Conservation (phyloP, 352 stramenopile genomes). For the Phytophthora tubulina region DNA sequence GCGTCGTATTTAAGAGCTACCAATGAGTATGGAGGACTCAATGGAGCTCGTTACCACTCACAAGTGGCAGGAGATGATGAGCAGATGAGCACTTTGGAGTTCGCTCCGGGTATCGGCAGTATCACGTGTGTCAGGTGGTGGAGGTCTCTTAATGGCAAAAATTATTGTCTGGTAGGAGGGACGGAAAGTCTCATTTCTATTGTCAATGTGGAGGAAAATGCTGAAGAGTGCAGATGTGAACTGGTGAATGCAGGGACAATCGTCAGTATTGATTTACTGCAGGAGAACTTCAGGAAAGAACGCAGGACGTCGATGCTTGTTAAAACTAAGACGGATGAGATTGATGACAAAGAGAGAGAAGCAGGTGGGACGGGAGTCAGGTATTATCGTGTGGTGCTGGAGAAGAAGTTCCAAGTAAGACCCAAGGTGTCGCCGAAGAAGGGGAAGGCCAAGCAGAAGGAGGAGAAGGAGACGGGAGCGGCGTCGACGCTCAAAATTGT, state of each 20-base stretch:
- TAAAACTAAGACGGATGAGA: slow-evolving; percentile 61
- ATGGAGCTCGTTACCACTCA: slow-evolving; percentile 85
- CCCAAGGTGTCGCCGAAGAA: slow-evolving; percentile 29
- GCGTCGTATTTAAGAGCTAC: slow-evolving; percentile 84
- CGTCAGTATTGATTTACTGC: slow-evolving; percentile 78
- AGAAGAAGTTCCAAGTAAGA: slow-evolving; percentile 73
- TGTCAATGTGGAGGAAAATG: slow-evolving; percentile 88
- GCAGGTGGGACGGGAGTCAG: slow-evolving; percentile 39
- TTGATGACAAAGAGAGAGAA: slow-evolving; percentile 37
- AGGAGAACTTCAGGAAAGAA: slow-evolving; percentile 82
- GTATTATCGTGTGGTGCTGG: slow-evolving; percentile 87
- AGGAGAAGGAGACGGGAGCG: slow-evolving; percentile 4
- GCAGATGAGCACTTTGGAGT: slow-evolving; percentile 89
- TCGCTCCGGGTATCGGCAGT: slow-evolving; percentile 70
- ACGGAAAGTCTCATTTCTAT: slow-evolving; percentile 83
- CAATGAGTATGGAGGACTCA: slow-evolving; percentile 81
- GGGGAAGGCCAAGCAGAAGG: slow-evolving; percentile 25
- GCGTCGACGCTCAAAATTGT: slow-evolving; percentile 36
- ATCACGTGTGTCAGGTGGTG: slow-evolving; percentile 84
- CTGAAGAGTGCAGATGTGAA: slow-evolving; percentile 86
- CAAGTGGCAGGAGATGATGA: slow-evolving; percentile 83
- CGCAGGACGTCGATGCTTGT: slow-evolving; percentile 88
- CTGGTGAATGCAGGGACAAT: slow-evolving; percentile 71
- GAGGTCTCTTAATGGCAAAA: slow-evolving; percentile 82
- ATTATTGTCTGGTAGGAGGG: slow-evolving; percentile 88